Evolutionary conservation across 1,284 basidiomycete genomes (phyloP).

Genomic region (Rhizoctonia solani): DNA sequence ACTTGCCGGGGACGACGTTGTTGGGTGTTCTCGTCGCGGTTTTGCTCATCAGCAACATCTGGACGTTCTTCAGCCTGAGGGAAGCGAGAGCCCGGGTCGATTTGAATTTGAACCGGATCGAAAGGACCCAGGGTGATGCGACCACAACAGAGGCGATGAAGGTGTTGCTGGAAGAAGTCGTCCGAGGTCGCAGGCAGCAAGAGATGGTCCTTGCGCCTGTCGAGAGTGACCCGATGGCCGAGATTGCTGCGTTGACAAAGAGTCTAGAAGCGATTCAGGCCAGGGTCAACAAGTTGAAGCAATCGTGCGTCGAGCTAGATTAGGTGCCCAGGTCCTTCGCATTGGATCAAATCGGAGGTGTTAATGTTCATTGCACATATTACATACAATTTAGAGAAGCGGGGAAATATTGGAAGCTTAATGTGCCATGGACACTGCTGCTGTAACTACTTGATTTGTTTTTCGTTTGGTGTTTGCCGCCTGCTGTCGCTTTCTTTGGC

Average conservation of each 20-base stretch:
- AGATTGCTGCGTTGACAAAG: constrained; percentile 55
- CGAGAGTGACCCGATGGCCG: constrained; percentile 51
- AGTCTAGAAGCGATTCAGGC: constrained; percentile 63
- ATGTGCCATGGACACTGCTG: constrained; percentile 17
- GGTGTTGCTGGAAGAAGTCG: constrained; percentile 69
- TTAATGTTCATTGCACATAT: no score
- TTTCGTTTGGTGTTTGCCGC: no score
- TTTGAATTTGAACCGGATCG: constrained; percentile 18
- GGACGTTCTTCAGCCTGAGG: constrained; percentile 55
- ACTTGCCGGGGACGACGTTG: constrained; percentile 67
- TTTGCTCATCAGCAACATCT: constrained; percentile 76
- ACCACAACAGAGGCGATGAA: constrained; percentile 67
- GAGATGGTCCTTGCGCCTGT: constrained; percentile 40
- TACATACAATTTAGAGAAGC: not conserved
- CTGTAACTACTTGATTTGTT: no score
- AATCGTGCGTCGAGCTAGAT: constrained; percentile 38
- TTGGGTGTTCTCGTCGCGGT: constrained; percentile 71
- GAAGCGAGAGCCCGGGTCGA: constrained; percentile 31
- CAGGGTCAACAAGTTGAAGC: constrained; percentile 54
- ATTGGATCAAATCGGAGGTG: no score
- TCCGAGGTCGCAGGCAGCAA: constrained; percentile 50
- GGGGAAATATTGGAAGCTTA: not conserved
- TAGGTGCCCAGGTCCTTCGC: not conserved
- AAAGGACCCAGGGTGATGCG: constrained; percentile 53
- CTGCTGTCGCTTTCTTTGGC: not conserved